These are phyloP conservation scores for Camelina neglecta DNA, from an alignment of 345 rosid species.

Conservation along the genomic window DNA sequence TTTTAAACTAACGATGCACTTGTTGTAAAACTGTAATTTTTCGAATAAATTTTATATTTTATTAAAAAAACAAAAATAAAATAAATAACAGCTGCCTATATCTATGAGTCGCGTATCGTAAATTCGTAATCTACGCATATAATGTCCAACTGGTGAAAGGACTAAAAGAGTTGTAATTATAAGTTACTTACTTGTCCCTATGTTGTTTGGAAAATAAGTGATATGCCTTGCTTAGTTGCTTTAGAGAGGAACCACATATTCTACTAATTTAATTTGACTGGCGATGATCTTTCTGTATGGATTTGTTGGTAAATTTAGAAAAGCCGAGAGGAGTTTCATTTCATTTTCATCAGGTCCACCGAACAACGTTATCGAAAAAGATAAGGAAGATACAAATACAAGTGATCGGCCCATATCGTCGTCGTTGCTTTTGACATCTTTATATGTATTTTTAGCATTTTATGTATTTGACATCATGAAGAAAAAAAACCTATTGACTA, in stretches of 20 bases:
- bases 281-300: conserved; percentile 8
- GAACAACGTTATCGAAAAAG: background rate
- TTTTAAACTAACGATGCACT: too few species aligned
- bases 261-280: background rate
- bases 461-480: background rate
- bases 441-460: background rate
- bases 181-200: background rate
- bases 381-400: background rate
- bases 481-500: background rate
- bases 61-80: too few species aligned
- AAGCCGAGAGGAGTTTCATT: background rate
- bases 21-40: too few species aligned
- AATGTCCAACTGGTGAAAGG: background rate
- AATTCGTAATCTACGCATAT: background rate
- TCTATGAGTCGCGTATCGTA: too few species aligned
- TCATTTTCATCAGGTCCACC: conserved; percentile 5
- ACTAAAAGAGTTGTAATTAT: too few species aligned
- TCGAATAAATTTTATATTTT: too few species aligned
- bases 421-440: background rate
- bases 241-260: conserved; percentile 1
- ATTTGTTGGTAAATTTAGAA: background rate
- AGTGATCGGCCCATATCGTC: conserved; percentile 18
- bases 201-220: conserved; percentile 5
- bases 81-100: background rate
- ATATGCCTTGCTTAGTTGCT: background rate